Base-by-base conservation (phyloP, 1,284 basidiomycete genomes). In the Porodaedalea pini region DNA sequence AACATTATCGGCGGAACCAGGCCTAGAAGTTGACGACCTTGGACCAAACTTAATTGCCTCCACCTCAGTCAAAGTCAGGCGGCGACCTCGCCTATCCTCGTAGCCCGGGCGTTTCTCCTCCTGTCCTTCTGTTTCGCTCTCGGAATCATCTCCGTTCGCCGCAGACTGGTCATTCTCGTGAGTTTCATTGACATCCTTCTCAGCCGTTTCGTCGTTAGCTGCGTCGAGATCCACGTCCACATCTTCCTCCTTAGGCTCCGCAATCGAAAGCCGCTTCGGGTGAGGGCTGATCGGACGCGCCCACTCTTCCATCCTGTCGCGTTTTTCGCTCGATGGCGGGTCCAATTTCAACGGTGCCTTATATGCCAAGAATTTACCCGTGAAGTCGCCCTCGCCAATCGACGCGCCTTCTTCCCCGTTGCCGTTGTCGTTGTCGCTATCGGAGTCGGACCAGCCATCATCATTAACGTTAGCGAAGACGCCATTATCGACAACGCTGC, bases 251-350 rank as follows among this genome's bases (percentile, higher is more conserved):
- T 58, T 62, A 11, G 73, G 67, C 7, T 72, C 74, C 11, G 71
- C 69, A 52, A 71, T 66, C 51, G 70, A 68, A 55, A 73, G 65
- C 55, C 62, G 67, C 47, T 68, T 70, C 2, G 82, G 82, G 63
- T 77, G 86, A 0, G 87, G 86, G 57, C 85, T 88, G 40, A 83
- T 77, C 1, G 85, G 86, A 10, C 81, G 74, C 0, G 87, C 86
- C 87, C 86, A 88, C 23, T 73, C 69, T 36, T 81, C 78, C 68
- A 77, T 77, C 39, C 78, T 73, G 13, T 67, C 71, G 39, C 70
- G 71, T 10, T 81, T 82, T 13, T 70, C 71, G 62, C 80, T 83
- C 57, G 78, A 83, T 1, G 85, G 83, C 0, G 86, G 85, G 62
- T 86, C 86, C n/a, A 68, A 69, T 70, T 87, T 88, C 13, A 82